Percentiles rank a stretch among this genome's conserved stretches.
Evolutionary conservation across 2,329 filamentous ascomycete genomes (phyloP).

Genomic region (Penicillium italicum): DNA sequence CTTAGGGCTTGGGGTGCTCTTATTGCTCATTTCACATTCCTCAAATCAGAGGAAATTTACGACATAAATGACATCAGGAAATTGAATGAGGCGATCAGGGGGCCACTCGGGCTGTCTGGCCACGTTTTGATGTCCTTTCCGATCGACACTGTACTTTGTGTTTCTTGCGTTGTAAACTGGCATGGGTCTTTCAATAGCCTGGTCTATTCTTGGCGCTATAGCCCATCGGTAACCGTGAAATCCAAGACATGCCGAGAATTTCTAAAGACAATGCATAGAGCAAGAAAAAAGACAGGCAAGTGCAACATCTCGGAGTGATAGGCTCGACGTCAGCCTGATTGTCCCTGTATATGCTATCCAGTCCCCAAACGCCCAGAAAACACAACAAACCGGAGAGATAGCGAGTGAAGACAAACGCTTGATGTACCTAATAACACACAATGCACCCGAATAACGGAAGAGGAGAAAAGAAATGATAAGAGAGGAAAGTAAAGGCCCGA

Average conservation of each 20-base stretch:
- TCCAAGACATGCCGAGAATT: not conserved
- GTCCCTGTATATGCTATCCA: not conserved
- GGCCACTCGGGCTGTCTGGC: not conserved
- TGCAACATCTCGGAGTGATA: not conserved
- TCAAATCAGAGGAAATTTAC: not conserved
- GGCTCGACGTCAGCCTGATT: not conserved
- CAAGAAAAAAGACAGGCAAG: not conserved
- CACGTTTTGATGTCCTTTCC: not conserved
- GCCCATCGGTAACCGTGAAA: not conserved
- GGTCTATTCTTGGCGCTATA: conserved; percentile 2
- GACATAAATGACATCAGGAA: not conserved
- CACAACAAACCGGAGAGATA: not conserved
- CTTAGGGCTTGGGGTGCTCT: not conserved
- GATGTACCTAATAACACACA: not conserved
- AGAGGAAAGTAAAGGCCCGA: not conserved
- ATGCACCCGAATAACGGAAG: not conserved
- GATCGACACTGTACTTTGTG: not conserved
- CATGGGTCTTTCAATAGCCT: not conserved
- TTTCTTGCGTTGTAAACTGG: not conserved
- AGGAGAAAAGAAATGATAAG: not conserved
- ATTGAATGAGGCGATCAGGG: not conserved
- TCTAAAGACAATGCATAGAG: not conserved
- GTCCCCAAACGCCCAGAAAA: not conserved
- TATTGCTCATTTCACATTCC: not conserved
- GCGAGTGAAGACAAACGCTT: not conserved